Base-by-base conservation (phyloP, 345 rosid genomes). In the Salix dunnii region DNA sequence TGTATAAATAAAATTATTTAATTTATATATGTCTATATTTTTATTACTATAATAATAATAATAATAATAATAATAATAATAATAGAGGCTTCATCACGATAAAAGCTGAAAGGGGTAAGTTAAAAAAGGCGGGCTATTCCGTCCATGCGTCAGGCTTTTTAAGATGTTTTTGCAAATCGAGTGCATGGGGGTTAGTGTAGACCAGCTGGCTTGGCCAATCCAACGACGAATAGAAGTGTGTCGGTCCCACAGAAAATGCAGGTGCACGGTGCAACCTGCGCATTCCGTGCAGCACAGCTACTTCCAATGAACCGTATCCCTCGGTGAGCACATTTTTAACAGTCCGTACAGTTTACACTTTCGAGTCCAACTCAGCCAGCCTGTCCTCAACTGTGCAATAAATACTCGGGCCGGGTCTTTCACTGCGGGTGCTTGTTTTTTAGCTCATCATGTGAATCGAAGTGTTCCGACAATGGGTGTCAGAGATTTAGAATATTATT, bases 221-320 rank as follows among this genome's bases (percentile, higher is more conserved):
- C 73, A 78, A 27, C 74, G 1, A 8, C 0, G 6, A 2, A 3
- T 42, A 1, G 7, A 63, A 13, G 10, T 13, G 17, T 14, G 6
- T 2, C 33, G 30, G 43, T 38, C 21, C 20, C 48, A 25, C 21
- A 31, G 11, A 14, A 17, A 11, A 14, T 7, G 76, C 73, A 74
- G 78, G 68, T 63, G 80, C 75, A 80, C 77, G 77, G 76, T 82
- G 77, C 40, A 27, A 35, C 62, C 78, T 74, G 76, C 78, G 53
- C 13, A 14, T 25, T 65, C 72, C 66, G 76, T 2, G 30, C 33
- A 77, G 51, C 74, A 74, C 74, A 67, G 78, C 71, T 73, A 33
- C 62, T 18, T 4, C 62, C 66, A 38, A 40, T 43, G 40, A 80
- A 80, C 14, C 74, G 84, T 78, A 80, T 75, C 71, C 78, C 76